Evolutionary conservation across 2,329 filamentous ascomycete species (phyloP), one percentile per base, ranked within the genome.

Genomic region (Ophiostoma triangulosporum): DNA sequence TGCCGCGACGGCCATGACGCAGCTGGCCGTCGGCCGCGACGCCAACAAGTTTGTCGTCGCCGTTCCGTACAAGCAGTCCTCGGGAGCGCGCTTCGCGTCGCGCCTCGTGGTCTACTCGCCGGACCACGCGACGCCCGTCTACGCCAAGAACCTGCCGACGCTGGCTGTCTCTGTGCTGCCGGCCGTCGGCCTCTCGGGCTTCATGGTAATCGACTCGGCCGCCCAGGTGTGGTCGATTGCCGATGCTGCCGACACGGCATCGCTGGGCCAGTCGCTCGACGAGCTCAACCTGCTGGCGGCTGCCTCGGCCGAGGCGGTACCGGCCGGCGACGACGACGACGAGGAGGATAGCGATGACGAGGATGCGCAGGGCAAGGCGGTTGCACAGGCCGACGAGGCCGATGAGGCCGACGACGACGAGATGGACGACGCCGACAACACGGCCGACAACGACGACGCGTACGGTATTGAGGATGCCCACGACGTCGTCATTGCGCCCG

Each of bases 141-240:
- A 81, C 38, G 69, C 81, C 60, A 71, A 79, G 57, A 71, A 69
- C 27, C 76, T 78, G 9, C 70, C 77, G 3, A 72, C 75, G 54
- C 69, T 79, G 22, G 77, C 88, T 11, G 78, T 84, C 22, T 80
- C 83, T 12, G 67, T 95, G 1, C 70, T 88, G 2, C 75, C 86
- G 3, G 75, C 79, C 20, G 71, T 76, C 12, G 74, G 74, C 20
- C 78, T 80, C 2, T 81, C 79, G 46, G 88, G 88, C 4, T 95
- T 88, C 64, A 70, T 93, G 36, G 70, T 84, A 9, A 68, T 95
- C 6, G 88, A 95, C 64, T 76, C 83, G n/a, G 74, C 79, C 0
- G 87, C 88, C 14, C 83, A 86, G 61, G 72, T 95, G 36, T 81
- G 80, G 69, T 77, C 76, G 27, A 64, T 81, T 33, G 71, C 73